These are phyloP conservation scores for Ophiostoma novo-ulmi DNA, from an alignment of 2,329 filamentous ascomycete genomes.

Conservation along the genomic window DNA sequence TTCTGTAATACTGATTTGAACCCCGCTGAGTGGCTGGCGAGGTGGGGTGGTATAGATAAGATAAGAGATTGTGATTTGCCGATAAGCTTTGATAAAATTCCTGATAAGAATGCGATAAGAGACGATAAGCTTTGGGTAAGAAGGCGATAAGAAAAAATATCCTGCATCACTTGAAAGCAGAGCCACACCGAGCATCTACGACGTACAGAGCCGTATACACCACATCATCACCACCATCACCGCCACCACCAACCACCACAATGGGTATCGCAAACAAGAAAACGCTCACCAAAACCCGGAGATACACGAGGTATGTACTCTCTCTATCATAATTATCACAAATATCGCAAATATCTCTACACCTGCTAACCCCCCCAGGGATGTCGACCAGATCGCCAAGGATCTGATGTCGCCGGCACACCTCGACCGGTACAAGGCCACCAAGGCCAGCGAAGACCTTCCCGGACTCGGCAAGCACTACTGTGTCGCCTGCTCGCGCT, in stretches of 20 bases:
- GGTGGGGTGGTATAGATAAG: constrained; percentile 9
- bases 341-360: too few species aligned
- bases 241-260: constrained; percentile 18
- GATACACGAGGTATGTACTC: constrained; percentile 56
- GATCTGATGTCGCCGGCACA: constrained; percentile 77
- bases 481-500: constrained; percentile 91
- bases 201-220: background rate
- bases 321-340: too few species aligned
- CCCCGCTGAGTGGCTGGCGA: constrained; percentile 6
- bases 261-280: constrained; percentile 67
- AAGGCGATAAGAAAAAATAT: constrained; percentile 18
- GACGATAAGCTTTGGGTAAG: too few species aligned
- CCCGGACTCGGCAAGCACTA: constrained; percentile 82
- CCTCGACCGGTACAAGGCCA: constrained; percentile 69
- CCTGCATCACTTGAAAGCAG: background rate
- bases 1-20: background rate
- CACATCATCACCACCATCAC: constrained; percentile 5
- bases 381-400: constrained; percentile 85
- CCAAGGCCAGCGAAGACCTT: constrained; percentile 78
- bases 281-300: constrained; percentile 69
- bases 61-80: background rate
- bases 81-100: background rate
- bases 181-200: background rate
- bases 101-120: constrained; percentile 8
- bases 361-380: constrained; percentile 48